These are phyloP conservation scores for Cyamopsis tetragonoloba DNA, from an alignment of 306 rosid species.

Conservation along the genomic window DNA sequence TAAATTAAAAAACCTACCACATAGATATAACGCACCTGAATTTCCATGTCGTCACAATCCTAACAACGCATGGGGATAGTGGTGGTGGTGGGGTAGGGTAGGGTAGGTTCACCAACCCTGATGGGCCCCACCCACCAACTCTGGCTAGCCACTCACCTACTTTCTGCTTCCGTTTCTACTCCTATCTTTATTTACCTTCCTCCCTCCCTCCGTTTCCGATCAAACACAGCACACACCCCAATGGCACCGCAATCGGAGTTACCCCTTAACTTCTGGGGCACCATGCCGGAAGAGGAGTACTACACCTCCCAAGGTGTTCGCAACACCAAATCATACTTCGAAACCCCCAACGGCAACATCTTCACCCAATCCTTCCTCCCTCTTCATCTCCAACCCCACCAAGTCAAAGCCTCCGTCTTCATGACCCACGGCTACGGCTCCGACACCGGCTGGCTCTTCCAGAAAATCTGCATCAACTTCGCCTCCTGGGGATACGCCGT, in stretches of 20 bases:
- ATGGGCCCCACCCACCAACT: too few species aligned
- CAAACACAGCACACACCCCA: neutral
- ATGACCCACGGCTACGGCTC: constrained; percentile 98
- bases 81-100: too few species aligned
- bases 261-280: constrained; percentile 80
- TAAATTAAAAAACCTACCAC: too few species aligned
- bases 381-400: constrained; percentile 20
- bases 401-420: constrained; percentile 64
- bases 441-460: constrained; percentile 97
- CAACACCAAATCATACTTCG: constrained; percentile 66
- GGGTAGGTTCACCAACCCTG: too few species aligned
- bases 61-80: too few species aligned
- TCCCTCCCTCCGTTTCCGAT: neutral
- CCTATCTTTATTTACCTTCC: neutral
- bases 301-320: constrained; percentile 77
- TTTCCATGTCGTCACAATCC: too few species aligned
- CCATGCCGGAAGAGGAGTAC: constrained; percentile 74
- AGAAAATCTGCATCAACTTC: constrained; percentile 76
- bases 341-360: constrained; percentile 67
- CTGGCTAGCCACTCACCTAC: constrained; percentile 22
- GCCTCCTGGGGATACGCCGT: constrained; percentile 92
- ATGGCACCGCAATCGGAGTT: constrained; percentile 39
- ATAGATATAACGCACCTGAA: too few species aligned
- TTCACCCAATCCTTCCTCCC: constrained; percentile 82
- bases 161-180: neutral